These are phyloP conservation scores for Cryoendolithus antarcticus DNA, from an alignment of 2,329 filamentous ascomycete genomes.

Conservation along the genomic window DNA sequence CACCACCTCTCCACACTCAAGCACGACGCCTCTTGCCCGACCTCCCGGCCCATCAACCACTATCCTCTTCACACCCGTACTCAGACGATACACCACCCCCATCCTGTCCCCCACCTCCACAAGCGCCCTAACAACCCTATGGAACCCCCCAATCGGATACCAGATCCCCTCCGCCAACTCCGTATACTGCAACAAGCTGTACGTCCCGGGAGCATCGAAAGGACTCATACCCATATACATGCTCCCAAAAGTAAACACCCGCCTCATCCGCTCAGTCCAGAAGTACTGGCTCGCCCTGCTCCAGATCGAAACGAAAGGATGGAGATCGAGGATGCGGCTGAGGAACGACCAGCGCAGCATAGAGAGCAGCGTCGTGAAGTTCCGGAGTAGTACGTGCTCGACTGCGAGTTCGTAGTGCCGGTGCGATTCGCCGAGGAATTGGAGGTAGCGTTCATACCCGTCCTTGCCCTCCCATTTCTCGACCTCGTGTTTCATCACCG, in stretches of 20 bases:
- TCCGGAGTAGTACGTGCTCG: slow-evolving; percentile 51
- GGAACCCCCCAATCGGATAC: slow-evolving; percentile 62
- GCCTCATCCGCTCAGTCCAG: slow-evolving; percentile 52
- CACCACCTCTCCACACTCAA: slow-evolving; percentile 46
- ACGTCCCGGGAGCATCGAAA: slow-evolving; percentile 63
- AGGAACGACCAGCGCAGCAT: slow-evolving; percentile 50
- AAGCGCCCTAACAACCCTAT: slow-evolving; percentile 48
- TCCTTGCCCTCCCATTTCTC: slow-evolving; percentile 61
- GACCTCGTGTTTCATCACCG: slow-evolving; percentile 58
- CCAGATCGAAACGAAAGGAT: slow-evolving; percentile 62
- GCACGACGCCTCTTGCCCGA: slow-evolving; percentile 45
- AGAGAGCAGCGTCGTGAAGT: slow-evolving; percentile 49
- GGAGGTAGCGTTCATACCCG: slow-evolving; percentile 57
- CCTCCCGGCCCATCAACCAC: slow-evolving; percentile 40
- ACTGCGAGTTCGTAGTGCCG: slow-evolving; percentile 58
- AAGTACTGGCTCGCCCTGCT: slow-evolving; percentile 55
- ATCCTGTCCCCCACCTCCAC: slow-evolving; percentile 49
- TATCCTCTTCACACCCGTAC: slow-evolving; percentile 45
- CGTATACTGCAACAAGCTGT: slow-evolving; percentile 61
- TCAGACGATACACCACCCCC: slow-evolving; percentile 52
- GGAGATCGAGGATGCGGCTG: slow-evolving; percentile 45
- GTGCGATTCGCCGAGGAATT: slow-evolving; percentile 55
- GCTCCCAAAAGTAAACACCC: slow-evolving; percentile 65
- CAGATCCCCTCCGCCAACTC: slow-evolving; percentile 65
- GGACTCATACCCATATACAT: slow-evolving; percentile 80